Percentiles rank a stretch among this genome's conserved stretches.
Conservation (phyloP, 1,139 yeast genomes). For the Taphrina pruni region DNA sequence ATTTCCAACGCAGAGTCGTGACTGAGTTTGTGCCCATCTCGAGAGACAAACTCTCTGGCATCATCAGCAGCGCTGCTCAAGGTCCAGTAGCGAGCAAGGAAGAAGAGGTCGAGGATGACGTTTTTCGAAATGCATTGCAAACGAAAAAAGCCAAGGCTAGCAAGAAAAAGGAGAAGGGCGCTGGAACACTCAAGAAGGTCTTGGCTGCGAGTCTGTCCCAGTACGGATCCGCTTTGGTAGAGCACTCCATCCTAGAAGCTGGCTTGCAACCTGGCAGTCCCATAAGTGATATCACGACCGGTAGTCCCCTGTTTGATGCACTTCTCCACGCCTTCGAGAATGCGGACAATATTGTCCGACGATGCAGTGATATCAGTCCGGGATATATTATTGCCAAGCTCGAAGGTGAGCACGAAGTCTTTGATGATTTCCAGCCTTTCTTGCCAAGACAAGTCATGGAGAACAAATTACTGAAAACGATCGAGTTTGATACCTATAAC, state of each 20-base stretch:
- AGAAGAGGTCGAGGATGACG: constrained; percentile 31
- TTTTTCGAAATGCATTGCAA: constrained; percentile 17
- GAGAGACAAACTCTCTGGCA: constrained; percentile 22
- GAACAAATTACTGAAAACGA: constrained; percentile 50
- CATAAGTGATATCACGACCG: constrained; percentile 58
- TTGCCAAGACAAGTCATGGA: constrained; percentile 59
- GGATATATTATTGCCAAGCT: constrained; percentile 73
- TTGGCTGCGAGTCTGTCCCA: constrained; percentile 73
- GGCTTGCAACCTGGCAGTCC: constrained; percentile 51
- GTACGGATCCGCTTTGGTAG: constrained; percentile 77
- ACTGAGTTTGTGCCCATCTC: constrained; percentile 39
- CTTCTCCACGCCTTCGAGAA: constrained; percentile 58
- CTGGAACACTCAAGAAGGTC: constrained; percentile 70
- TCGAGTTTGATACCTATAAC: constrained; percentile 67
- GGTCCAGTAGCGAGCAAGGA: constrained; percentile 14
- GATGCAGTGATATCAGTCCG: constrained; percentile 50
- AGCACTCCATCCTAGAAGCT: constrained; percentile 53
- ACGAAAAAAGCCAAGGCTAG: constrained; percentile 23
- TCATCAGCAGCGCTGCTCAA: constrained; percentile 9
- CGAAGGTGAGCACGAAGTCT: constrained; percentile 52
- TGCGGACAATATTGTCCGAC: constrained; percentile 56
- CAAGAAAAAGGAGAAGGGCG: constrained; percentile 46
- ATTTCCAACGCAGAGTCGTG: constrained; percentile 53
- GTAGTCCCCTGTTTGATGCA: constrained; percentile 25
- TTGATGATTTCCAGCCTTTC: constrained; percentile 88